A percentile compares a stretch with the other conserved stretches of the same genome.
Evolutionary conservation across 441 rosid species (phyloP).

Genomic region (Arabidopsis hybrid): DNA sequence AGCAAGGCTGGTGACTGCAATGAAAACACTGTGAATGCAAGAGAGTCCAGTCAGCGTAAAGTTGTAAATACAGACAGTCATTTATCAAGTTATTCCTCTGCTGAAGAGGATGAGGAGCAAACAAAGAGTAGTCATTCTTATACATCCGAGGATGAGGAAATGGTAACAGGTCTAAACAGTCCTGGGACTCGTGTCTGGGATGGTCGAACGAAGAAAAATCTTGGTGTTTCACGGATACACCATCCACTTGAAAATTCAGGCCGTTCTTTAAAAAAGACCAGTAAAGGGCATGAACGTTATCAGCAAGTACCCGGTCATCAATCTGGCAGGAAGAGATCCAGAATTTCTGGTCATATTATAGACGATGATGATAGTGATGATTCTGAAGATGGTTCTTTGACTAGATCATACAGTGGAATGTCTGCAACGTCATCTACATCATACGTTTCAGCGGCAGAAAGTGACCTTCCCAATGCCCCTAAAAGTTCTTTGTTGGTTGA

Average conservation of each 20-base stretch:
- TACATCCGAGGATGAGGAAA: conserved; percentile 93
- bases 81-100: conserved; percentile 51
- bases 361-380: conserved; percentile 69
- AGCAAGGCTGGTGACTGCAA: conserved; percentile 40
- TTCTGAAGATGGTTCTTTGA: conserved; percentile 70
- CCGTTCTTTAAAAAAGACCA: conserved; percentile 53
- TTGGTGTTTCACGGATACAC: conserved; percentile 77
- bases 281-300: conserved; percentile 61
- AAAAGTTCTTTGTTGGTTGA: conserved; percentile 70
- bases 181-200: conserved; percentile 99
- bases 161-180: conserved; percentile 85
- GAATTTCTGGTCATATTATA: conserved; percentile 76
- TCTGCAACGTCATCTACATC: conserved; percentile 78
- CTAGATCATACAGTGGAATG: conserved; percentile 72
- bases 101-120: conserved; percentile 62
- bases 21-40: conserved; percentile 42
- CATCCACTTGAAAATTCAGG: conserved; percentile 96
- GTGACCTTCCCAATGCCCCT: conserved; percentile 53
- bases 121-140: conserved; percentile 66
- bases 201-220: conserved; percentile 85
- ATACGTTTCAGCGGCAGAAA: conserved; percentile 55
- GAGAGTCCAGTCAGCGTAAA: conserved; percentile 42
- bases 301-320: conserved; percentile 54
- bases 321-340: conserved; percentile 76
- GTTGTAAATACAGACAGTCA: conserved; percentile 44